These are phyloP conservation scores for Candida krabiensis DNA, from an alignment of 805 yeast species.

Conservation along the genomic window DNA sequence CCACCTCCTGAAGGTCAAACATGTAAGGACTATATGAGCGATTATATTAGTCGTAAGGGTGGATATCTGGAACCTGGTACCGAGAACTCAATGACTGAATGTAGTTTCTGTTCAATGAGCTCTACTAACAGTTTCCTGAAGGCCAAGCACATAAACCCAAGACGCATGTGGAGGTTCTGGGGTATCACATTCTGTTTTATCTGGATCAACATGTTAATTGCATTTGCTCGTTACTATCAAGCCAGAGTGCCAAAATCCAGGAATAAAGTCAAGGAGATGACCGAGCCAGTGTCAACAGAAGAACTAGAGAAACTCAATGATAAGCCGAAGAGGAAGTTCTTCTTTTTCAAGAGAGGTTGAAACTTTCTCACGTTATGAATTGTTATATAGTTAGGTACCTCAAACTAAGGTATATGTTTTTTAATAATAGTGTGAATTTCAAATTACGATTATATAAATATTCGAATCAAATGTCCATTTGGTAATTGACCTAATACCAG, in stretches of 20 bases:
- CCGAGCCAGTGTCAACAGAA: constrained; percentile 1
- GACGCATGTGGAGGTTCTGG: constrained; percentile 57
- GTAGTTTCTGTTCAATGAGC: constrained; percentile 58
- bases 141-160: constrained; percentile 38
- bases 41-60: constrained; percentile 35
- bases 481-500: constrained; percentile 10
- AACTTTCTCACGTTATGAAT: too few relatives aligned
- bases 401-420: too few relatives aligned
- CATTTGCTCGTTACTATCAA: constrained; percentile 42
- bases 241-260: constrained; percentile 64
- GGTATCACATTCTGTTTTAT: constrained; percentile 51
- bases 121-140: constrained; percentile 47
- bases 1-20: constrained; percentile 52
- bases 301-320: constrained; percentile 3
- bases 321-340: constrained; percentile 2
- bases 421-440: too few relatives aligned
- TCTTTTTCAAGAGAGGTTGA: too few relatives aligned
- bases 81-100: constrained; percentile 46
- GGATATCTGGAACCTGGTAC: constrained; percentile 46
- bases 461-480: neutral
- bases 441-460: neutral
- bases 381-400: too few relatives aligned
- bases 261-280: constrained; percentile 2
- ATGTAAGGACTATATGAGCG: constrained; percentile 52
- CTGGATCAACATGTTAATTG: constrained; percentile 35